phyloP scores from a whole-genome alignment of 2,329 filamentous ascomycete species.

The Falciphora oryzae region DNA sequence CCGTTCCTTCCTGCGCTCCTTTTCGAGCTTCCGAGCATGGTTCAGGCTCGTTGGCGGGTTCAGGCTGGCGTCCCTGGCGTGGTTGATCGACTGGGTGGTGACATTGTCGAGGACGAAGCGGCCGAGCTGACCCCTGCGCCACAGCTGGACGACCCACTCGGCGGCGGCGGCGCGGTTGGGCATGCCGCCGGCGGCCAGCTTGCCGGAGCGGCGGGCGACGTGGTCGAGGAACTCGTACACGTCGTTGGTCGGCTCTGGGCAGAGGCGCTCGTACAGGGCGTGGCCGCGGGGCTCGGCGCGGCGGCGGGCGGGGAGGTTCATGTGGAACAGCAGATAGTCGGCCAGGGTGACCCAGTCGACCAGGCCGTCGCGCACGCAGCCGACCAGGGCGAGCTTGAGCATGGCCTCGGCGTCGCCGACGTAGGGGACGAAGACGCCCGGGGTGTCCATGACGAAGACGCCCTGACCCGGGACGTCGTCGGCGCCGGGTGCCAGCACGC shows the following conservation, averaged over 20 bases:
- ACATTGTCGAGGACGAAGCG: conserved; percentile 76
- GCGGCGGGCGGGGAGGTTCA: conserved; percentile 62
- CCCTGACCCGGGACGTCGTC: conserved; percentile 43
- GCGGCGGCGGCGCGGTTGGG: conserved; percentile 69
- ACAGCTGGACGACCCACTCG: conserved; percentile 74
- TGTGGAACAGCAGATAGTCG: conserved; percentile 82
- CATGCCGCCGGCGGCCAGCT: conserved; percentile 65
- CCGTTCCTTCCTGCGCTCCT: conserved; percentile 45
- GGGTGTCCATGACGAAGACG: conserved; percentile 85
- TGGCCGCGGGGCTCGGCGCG: conserved; percentile 43
- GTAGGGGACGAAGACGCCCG: conserved; percentile 92
- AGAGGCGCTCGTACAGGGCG: conserved; percentile 34
- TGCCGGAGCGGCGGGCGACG: conserved; percentile 69
- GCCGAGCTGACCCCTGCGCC: conserved; percentile 72
- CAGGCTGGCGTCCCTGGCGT: conserved; percentile 38
- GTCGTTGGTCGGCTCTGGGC: conserved; percentile 71
- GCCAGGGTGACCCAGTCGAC: conserved; percentile 72
- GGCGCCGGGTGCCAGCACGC: conserved; percentile 46
- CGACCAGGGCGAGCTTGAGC: conserved; percentile 90
- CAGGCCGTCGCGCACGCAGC: conserved; percentile 84
- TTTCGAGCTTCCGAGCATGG: conserved; percentile 63
- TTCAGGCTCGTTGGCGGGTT: conserved; percentile 54
- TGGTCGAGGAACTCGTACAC: conserved; percentile 64
- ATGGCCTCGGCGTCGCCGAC: conserved; percentile 79
- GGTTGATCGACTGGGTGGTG: conserved; percentile 47